Conservation (phyloP, 805 yeast genomes). For the Barnettozyma populi region DNA sequence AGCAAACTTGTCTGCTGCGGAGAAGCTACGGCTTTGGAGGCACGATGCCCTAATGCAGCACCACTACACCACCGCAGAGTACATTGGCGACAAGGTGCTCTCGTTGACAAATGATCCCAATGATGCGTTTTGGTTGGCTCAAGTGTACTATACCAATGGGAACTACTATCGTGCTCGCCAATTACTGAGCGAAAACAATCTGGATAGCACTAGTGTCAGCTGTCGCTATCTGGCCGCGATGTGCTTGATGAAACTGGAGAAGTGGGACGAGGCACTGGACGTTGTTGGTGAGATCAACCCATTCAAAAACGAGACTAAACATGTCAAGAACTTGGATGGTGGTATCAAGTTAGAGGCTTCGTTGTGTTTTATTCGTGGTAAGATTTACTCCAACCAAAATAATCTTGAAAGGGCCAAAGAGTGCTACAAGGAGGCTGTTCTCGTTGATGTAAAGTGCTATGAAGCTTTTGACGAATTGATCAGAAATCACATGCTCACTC, state of each 20-base stretch:
- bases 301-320: slow-evolving; percentile 38
- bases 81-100: slow-evolving; percentile 84
- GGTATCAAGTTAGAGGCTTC: slow-evolving; percentile 87
- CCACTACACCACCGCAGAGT: slow-evolving; percentile 84
- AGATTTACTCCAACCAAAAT: slow-evolving; percentile 75
- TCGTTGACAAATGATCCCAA: slow-evolving; percentile 81
- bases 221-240: slow-evolving; percentile 79
- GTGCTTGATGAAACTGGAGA: slow-evolving; percentile 63
- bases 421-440: slow-evolving; percentile 78
- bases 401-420: slow-evolving; percentile 83
- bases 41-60: slow-evolving; percentile 92
- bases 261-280: slow-evolving; percentile 86
- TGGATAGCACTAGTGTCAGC: slow-evolving; percentile 51
- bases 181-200: slow-evolving; percentile 53
- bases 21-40: slow-evolving; percentile 82
- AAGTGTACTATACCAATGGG: slow-evolving; percentile 73
- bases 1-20: slow-evolving; percentile 57
- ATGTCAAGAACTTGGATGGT: slow-evolving; percentile 56
- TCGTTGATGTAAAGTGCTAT: slow-evolving; percentile 84
- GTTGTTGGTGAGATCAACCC: slow-evolving; percentile 81
- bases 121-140: slow-evolving; percentile 96
- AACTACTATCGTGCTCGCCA: slow-evolving; percentile 75
- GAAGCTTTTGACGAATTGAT: slow-evolving; percentile 86
- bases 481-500: slow-evolving; percentile 67
- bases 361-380: slow-evolving; percentile 79